Evolutionary conservation across 2,329 filamentous ascomycete species (phyloP).

Genomic region (Escovopsis sp.): DNA sequence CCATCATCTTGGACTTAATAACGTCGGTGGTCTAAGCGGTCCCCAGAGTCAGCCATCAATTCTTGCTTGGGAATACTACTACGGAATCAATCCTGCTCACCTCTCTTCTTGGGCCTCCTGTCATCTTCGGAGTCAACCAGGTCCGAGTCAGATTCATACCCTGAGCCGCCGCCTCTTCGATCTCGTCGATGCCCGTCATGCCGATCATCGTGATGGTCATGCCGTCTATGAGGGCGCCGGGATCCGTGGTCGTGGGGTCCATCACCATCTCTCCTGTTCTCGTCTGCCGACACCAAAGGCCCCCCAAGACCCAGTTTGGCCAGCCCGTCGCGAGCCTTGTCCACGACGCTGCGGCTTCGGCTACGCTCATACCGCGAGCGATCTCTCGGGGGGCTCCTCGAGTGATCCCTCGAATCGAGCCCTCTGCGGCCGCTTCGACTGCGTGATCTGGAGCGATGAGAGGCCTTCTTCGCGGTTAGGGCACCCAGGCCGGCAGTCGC

Average conservation of each 20-base stretch:
- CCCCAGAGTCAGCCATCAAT: too few relatives aligned
- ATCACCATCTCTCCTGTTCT: slow-evolving; percentile 25
- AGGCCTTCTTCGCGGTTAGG: slow-evolving; percentile 45
- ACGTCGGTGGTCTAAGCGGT: too few relatives aligned
- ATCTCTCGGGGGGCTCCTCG: slow-evolving; percentile 28
- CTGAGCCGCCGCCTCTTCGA: slow-evolving; percentile 20
- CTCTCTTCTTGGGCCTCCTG: slow-evolving; percentile 40
- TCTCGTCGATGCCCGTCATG: slow-evolving; percentile 17
- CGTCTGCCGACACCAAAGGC: slow-evolving; percentile 22
- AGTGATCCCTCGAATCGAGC: slow-evolving; percentile 27
- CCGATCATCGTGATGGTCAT: slow-evolving; percentile 21
- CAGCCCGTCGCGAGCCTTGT: slow-evolving; percentile 44
- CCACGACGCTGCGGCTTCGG: slow-evolving; percentile 52
- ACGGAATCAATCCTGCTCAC: too few relatives aligned
- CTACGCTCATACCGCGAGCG: slow-evolving; percentile 28
- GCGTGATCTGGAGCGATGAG: slow-evolving; percentile 30
- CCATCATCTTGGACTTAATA: too few relatives aligned
- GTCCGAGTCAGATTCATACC: slow-evolving; percentile 38
- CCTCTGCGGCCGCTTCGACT: slow-evolving; percentile 29
- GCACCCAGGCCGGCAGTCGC: slow-evolving; percentile 48
- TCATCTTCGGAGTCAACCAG: slow-evolving; percentile 44
- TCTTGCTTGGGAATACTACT: too few relatives aligned
- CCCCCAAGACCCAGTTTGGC: slow-evolving; percentile 47
- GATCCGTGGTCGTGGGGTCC: slow-evolving; percentile 29
- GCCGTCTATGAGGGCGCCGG: slow-evolving; percentile 23